Base-by-base conservation (phyloP, 441 rosid genomes). In the Rhodomyrtus psidioides region DNA sequence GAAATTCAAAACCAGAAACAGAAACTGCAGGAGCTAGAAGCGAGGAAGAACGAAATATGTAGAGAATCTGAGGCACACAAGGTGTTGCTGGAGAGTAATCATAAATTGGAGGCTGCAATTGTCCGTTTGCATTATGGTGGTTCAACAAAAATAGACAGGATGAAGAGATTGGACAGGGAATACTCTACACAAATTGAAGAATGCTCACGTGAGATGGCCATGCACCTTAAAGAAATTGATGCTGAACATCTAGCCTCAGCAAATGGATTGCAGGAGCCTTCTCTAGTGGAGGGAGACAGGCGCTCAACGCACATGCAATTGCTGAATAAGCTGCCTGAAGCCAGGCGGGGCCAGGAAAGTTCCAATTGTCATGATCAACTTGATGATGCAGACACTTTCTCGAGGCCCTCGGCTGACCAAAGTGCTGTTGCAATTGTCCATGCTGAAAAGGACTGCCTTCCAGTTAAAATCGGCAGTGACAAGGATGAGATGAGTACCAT, bases 221-320 rank as follows among this genome's bases (percentile, higher is more conserved):
- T 65, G 65, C 53, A 74, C 65, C 92, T 91, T 39, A 86, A 89
- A 90, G 85, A 86, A 28, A 90, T 94, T 27, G 93, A 94, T 91
- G 88, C 82, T 86, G 58, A 46, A 87, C 93, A 91, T 13, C 87
- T 84, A 86, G 90, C 89, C 86, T 92, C 89, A 81, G 91, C 85
- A 93, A 90, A 90, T 42, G 89, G 85, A 86, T 75, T 91, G 85
- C 92, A 92, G 86, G 92, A 90, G 89, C 88, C 87, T 55, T 70
- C 46, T 58, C 93, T 91, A 94, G 88, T 91, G 79, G 89, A 92
- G 82, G 91, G 90, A 86, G 84, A 94, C 83, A 86, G 88, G 87
- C 88, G 92, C 59, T 94, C 96, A 97, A 91, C 88, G 85, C 87
- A 84, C 82, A 89, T 49, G 28, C 93, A 89, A 88, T 84, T 91